Evolutionary conservation across 768 basidiomycete species (phyloP).

Genomic region (Butyriboletus loyo): DNA sequence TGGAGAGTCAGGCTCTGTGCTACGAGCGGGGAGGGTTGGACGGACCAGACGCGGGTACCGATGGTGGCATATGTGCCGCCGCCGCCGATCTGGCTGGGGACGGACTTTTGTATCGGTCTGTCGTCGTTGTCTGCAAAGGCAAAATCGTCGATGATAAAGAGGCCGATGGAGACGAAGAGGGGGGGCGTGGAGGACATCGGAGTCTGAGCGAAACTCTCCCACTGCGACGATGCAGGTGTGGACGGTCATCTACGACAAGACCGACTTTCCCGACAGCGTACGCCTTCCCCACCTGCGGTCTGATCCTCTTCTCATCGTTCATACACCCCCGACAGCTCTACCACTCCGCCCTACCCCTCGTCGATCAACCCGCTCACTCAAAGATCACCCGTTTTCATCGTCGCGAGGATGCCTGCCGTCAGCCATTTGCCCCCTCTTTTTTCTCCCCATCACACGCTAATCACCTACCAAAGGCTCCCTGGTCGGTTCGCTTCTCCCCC

Average conservation of each 20-base stretch:
- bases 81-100: slow-evolving; percentile 67
- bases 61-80: slow-evolving; percentile 82
- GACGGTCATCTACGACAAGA: slow-evolving; percentile 37
- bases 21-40: background rate
- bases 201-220: slow-evolving; percentile 21
- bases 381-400: slow-evolving; percentile 66
- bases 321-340: slow-evolving; percentile 49
- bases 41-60: slow-evolving; percentile 78
- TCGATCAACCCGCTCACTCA: slow-evolving; percentile 55
- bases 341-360: slow-evolving; percentile 50
- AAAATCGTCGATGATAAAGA: slow-evolving; percentile 88
- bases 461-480: slow-evolving; percentile 59
- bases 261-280: slow-evolving; percentile 36
- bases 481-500: slow-evolving; percentile 71
- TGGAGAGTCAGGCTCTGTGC: background rate
- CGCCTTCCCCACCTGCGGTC: slow-evolving; percentile 7
- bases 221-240: slow-evolving; percentile 41
- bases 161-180: slow-evolving; percentile 68
- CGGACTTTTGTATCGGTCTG: slow-evolving; percentile 18
- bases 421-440: slow-evolving; percentile 1
- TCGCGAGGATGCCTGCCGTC: slow-evolving; percentile 75
- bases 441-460: background rate
- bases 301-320: background rate
- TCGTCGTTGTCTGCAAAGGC: slow-evolving; percentile 41
- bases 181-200: slow-evolving; percentile 9